These are phyloP conservation scores for Curvularia eragrostidis DNA, from an alignment of 2,329 filamentous ascomycete species.

Conservation along the genomic window DNA sequence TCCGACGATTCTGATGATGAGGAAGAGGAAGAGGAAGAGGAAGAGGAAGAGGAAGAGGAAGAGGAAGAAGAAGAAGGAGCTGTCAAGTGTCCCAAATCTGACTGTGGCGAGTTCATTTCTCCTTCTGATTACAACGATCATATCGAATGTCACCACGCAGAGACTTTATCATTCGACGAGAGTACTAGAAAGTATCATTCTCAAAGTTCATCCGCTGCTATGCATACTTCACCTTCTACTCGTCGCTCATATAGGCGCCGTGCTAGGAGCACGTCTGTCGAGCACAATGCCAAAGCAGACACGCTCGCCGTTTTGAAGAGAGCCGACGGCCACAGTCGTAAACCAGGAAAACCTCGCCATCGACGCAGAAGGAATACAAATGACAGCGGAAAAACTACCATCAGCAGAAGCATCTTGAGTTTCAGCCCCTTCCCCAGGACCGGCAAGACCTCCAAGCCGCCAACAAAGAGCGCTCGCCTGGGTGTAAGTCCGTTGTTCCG, in stretches of 20 bases:
- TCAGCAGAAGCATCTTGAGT: constrained; percentile 44
- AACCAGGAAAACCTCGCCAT: constrained; percentile 31
- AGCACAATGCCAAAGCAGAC: constrained; percentile 30
- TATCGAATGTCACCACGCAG: constrained; percentile 53
- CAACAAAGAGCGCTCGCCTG: constrained; percentile 41
- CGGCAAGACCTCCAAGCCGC: constrained; percentile 39
- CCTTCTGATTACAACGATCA: constrained; percentile 55
- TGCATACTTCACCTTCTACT: constrained; percentile 33
- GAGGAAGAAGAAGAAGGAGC: constrained; percentile 39
- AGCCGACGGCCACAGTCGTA: constrained; percentile 28
- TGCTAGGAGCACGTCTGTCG: constrained; percentile 34
- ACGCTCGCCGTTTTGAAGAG: constrained; percentile 26
- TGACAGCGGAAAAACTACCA: constrained; percentile 45
- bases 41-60: constrained; percentile 41
- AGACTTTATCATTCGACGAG: constrained; percentile 49
- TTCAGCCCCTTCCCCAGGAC: constrained; percentile 44
- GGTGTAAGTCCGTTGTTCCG: constrained; percentile 37
- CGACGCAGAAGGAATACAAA: constrained; percentile 36
- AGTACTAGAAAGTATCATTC: constrained; percentile 44
- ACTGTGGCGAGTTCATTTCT: constrained; percentile 54
- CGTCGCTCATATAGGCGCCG: constrained; percentile 16
- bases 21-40: constrained; percentile 40
- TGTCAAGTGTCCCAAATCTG: constrained; percentile 51
- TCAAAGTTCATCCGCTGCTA: constrained; percentile 40
- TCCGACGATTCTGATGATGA: constrained; percentile 36